Percentiles rank a stretch among this genome's conserved stretches.
Conservation (phyloP, 2,329 filamentous ascomycete genomes). For the Chaetomium olivaceum region DNA sequence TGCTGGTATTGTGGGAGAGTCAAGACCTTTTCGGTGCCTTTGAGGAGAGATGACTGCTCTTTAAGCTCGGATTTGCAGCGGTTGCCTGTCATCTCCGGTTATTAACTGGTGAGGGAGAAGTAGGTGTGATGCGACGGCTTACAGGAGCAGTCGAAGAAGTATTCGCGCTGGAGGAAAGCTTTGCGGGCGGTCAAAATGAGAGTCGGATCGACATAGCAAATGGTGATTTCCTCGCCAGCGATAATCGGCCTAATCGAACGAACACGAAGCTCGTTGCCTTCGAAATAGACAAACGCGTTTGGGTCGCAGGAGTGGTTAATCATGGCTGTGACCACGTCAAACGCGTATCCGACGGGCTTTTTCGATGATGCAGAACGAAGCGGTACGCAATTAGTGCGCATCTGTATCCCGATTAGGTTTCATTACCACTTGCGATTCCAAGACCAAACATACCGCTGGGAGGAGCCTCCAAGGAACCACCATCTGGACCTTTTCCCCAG, state of each 20-base stretch:
- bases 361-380: constrained; percentile 31
- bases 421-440: not conserved
- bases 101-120: not conserved
- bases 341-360: constrained; percentile 32
- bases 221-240: constrained; percentile 40
- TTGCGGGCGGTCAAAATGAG: constrained; percentile 32
- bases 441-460: constrained; percentile 27
- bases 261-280: constrained; percentile 37
- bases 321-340: constrained; percentile 37
- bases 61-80: constrained; percentile 35
- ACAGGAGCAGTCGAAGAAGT: constrained; percentile 38
- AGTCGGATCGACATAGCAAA: constrained; percentile 37
- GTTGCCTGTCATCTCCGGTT: constrained; percentile 23
- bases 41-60: constrained; percentile 24
- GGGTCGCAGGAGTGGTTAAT: constrained; percentile 43
- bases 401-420: constrained; percentile 24
- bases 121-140: constrained; percentile 7
- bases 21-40: constrained; percentile 19
- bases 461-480: constrained; percentile 27
- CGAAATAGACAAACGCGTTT: constrained; percentile 39
- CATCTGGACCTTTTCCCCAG: constrained; percentile 20
- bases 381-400: constrained; percentile 34
- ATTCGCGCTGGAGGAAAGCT: constrained; percentile 28
- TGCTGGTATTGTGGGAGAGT: constrained; percentile 27
- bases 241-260: constrained; percentile 37